phyloP scores from a whole-genome alignment of 1,139 yeast species.

The Ashbya aceris region DNA sequence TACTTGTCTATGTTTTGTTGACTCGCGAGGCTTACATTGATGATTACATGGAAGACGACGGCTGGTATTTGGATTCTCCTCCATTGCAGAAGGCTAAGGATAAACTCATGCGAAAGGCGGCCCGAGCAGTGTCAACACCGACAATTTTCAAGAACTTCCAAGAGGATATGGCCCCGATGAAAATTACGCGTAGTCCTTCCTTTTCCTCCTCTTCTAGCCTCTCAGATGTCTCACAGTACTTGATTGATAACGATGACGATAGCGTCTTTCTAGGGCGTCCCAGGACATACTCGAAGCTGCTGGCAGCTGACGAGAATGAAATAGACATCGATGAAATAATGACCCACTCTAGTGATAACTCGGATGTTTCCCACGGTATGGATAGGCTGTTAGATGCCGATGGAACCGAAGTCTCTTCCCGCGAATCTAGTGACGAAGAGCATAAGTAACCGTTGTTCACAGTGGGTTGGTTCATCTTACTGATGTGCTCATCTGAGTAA shows the following conservation, averaged over 20 bases:
- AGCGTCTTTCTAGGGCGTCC: not conserved
- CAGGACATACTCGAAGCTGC: slow-evolving; percentile 1
- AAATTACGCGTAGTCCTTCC: slow-evolving; percentile 1
- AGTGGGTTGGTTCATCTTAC: no score
- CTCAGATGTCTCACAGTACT: not conserved
- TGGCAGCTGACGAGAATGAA: slow-evolving; percentile 5
- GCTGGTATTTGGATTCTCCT: slow-evolving; percentile 12
- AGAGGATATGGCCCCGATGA: not conserved
- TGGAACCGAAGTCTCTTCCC: slow-evolving; percentile 1
- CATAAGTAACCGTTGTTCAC: not conserved
- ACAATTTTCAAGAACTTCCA: not conserved
- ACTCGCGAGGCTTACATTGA: slow-evolving; percentile 45
- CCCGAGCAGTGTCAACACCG: slow-evolving; percentile 2
- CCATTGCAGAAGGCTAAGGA: slow-evolving; percentile 10
- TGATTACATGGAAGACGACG: slow-evolving; percentile 16
- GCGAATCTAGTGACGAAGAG: slow-evolving; percentile 1
- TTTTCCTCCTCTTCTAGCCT: slow-evolving; percentile 7
- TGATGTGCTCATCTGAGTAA: no score
- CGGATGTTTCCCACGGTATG: slow-evolving; percentile 1
- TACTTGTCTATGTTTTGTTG: slow-evolving; percentile 49
- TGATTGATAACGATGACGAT: not conserved
- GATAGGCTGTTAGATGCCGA: slow-evolving; percentile 1
- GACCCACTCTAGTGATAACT: slow-evolving; percentile 1
- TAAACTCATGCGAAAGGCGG: slow-evolving; percentile 8
- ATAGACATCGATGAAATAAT: slow-evolving; percentile 7